A percentile compares a stretch with the other conserved stretches of the same genome.
Evolutionary conservation across 805 yeast species (phyloP).

Genomic region (Hanseniaspora valbyensis): DNA sequence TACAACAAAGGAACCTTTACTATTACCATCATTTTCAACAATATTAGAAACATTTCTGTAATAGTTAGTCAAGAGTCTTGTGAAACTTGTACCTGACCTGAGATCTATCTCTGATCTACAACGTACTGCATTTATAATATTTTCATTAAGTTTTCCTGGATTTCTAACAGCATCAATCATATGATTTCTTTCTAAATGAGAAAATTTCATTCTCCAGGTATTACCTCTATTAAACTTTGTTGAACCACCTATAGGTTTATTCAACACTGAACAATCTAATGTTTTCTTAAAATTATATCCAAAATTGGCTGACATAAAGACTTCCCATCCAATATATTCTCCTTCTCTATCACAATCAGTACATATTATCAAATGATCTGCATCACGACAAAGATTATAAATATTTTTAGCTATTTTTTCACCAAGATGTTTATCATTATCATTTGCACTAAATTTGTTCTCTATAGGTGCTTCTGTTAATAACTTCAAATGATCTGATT

Average conservation of each 20-base stretch:
- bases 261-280: background rate
- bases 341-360: slow-evolving; percentile 98
- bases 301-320: slow-evolving; percentile 55
- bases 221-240: slow-evolving; percentile 35
- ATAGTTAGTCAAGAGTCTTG: slow-evolving; percentile 55
- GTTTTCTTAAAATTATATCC: slow-evolving; percentile 27
- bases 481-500: background rate
- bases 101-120: slow-evolving; percentile 81
- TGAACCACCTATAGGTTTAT: slow-evolving; percentile 21
- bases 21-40: slow-evolving; percentile 16
- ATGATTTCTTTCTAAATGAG: slow-evolving; percentile 74
- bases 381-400: slow-evolving; percentile 45
- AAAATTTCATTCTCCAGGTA: slow-evolving; percentile 69
- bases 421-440: slow-evolving; percentile 36
- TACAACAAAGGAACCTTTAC: slow-evolving; percentile 19
- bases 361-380: slow-evolving; percentile 77
- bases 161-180: slow-evolving; percentile 60
- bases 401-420: slow-evolving; percentile 54
- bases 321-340: slow-evolving; percentile 81
- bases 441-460: slow-evolving; percentile 57
- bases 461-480: slow-evolving; percentile 37
- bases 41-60: slow-evolving; percentile 28
- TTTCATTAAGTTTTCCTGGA: slow-evolving; percentile 53
- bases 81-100: slow-evolving; percentile 79
- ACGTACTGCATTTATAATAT: slow-evolving; percentile 70